Evolutionary conservation across 169 alveolate genomes (phyloP), one percentile per base, ranked within the genome.

Genomic region (Cryptosporidium ryanae): DNA sequence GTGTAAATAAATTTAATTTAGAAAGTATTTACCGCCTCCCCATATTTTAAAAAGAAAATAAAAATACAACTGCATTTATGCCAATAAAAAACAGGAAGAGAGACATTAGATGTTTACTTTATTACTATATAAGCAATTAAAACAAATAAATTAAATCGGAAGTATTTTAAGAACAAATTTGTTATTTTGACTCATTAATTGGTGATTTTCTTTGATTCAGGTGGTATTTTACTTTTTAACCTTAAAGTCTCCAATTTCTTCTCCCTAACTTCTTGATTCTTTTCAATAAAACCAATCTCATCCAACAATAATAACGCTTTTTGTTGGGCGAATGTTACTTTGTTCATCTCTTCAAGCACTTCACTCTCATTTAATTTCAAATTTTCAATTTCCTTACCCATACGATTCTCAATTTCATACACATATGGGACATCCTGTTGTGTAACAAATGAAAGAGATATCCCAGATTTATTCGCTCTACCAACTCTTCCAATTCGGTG

Each of bases 401-500:
- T 82, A 10, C 82, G 81, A 61, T 84, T 54, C 84, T 94, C 97
- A 21, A 94, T 93, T n/a, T 76, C 32, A 66, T 95, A 91, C 32
- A 95, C 90, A 65, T 92, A 90, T 5, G 89, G 93, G 3, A 96
- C 94, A 66, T 96, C 98, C n/a, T 91, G 90, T 83, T 97, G 93
- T 70, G 98, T 97, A 1, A 96, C 94, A 31, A 96, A 91, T 23
- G 97, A 93, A 0, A 97, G 92, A 17, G 99, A 96, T 52, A 93
- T 90, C 13, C 99, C 99, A 52, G 96, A 92, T 81, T 95, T 96
- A 55, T 99, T 97, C 12, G 99, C 99, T 90, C 99, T 92, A 4
- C 99, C 99, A 3, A 99, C 97, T 83, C 99, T 91, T 50, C 99
- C 99, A 12, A 97, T 96, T 55, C 99, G 91, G 91, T 98, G 99